phyloP scores from a whole-genome alignment of 257 asterid genomes.

The Nyctanthes arbortristis region DNA sequence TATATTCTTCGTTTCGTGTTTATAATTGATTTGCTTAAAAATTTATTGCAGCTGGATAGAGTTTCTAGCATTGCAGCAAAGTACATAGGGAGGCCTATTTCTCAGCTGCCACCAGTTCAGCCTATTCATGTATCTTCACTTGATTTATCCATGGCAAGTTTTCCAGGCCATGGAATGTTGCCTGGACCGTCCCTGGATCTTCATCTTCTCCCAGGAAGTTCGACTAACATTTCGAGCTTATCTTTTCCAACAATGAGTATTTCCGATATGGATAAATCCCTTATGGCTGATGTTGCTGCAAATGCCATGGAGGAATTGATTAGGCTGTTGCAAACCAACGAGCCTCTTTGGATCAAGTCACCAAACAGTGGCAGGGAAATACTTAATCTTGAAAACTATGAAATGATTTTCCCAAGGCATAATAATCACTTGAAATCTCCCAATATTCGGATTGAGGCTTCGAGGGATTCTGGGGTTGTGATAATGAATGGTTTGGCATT shows the following conservation, averaged over 20 bases:
- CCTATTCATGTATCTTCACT: constrained; percentile 53
- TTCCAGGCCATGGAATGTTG: constrained; percentile 33
- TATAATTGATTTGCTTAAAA: not conserved
- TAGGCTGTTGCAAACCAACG: constrained; percentile 42
- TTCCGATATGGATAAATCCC: constrained; percentile 70
- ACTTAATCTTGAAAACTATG: constrained; percentile 70
- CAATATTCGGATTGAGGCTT: constrained; percentile 64
- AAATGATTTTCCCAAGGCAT: constrained; percentile 58
- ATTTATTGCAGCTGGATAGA: constrained; percentile 42
- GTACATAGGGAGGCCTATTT: constrained; percentile 56
- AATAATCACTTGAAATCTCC: constrained; percentile 66
- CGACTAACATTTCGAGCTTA: constrained; percentile 20
- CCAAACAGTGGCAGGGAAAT: constrained; percentile 51
- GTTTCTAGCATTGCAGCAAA: constrained; percentile 55
- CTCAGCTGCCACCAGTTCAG: constrained; percentile 51
- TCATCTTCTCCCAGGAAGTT: constrained; percentile 53
- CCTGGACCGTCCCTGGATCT: constrained; percentile 51
- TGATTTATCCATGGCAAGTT: constrained; percentile 48
- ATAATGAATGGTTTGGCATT: constrained; percentile 70
- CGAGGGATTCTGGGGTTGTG: constrained; percentile 77
- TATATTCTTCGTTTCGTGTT: not conserved
- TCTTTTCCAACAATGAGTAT: constrained; percentile 32
- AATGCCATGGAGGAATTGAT: constrained; percentile 75
- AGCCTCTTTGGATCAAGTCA: constrained; percentile 47
- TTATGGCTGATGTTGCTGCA: constrained; percentile 75